These are phyloP conservation scores for Parastagonospora avenae DNA, from an alignment of 2,329 filamentous ascomycete species.

Conservation along the genomic window DNA sequence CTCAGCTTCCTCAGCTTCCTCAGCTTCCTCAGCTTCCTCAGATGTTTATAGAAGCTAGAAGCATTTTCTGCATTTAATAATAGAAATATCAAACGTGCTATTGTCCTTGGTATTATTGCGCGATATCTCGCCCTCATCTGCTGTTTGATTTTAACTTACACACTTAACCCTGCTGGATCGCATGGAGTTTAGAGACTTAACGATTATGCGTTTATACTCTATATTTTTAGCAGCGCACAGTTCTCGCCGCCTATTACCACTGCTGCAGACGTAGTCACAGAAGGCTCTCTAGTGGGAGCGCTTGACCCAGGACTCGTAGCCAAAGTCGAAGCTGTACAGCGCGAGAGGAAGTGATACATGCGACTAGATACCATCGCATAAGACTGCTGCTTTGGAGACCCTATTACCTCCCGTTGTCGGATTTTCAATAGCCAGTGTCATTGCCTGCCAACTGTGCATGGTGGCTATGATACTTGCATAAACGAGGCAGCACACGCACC, in stretches of 20 bases:
- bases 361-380: no score
- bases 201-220: conserved; percentile 92
- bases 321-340: conserved; percentile 48
- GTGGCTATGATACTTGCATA: no score
- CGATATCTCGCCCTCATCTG: conserved; percentile 84
- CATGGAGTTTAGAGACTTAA: conserved; percentile 99
- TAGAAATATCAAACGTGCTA: conserved; percentile 72
- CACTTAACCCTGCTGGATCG: conserved; percentile 90
- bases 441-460: no score
- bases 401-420: no score
- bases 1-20: no score
- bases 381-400: no score
- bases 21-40: conserved; percentile 90
- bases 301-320: conserved; percentile 73
- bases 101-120: conserved; percentile 82
- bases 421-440: no score
- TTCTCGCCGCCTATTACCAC: conserved; percentile 73
- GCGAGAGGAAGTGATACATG: conserved; percentile 37
- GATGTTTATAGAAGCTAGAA: conserved; percentile 86
- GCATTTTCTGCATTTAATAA: conserved; percentile 67
- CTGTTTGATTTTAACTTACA: conserved; percentile 85
- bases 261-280: conserved; percentile 66
- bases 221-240: conserved; percentile 94
- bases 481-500: no score
- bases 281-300: conserved; percentile 72